A percentile compares a stretch with the other conserved stretches of the same genome.
These are phyloP conservation scores for Fonsecaea erecta DNA, from an alignment of 2,329 filamentous ascomycete species.

Conservation along the genomic window DNA sequence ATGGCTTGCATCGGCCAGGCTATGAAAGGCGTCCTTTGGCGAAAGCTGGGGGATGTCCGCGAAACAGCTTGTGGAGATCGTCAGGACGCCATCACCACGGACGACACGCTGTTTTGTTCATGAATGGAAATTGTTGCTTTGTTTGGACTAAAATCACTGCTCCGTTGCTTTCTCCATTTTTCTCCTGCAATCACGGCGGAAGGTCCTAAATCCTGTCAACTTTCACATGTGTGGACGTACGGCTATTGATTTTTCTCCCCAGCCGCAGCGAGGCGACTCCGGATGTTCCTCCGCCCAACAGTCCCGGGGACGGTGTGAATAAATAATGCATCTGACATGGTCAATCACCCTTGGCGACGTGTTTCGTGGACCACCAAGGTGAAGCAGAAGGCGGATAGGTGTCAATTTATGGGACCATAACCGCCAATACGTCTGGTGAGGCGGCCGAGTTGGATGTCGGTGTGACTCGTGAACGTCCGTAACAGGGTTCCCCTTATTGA, in stretches of 20 bases:
- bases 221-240: conserved; percentile 11
- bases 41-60: conserved; percentile 32
- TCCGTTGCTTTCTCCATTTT: conserved; percentile 10
- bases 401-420: conserved; percentile 25
- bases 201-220: conserved; percentile 4
- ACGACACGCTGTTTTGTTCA: conserved; percentile 6
- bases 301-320: background rate
- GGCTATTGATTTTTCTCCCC: background rate
- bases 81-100: conserved; percentile 10
- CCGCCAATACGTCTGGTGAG: conserved; percentile 19
- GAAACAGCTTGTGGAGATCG: conserved; percentile 21
- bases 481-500: conserved; percentile 28
- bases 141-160: conserved; percentile 45
- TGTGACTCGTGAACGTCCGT: conserved; percentile 24
- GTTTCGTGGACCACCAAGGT: background rate
- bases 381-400: conserved; percentile 18
- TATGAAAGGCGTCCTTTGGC: conserved; percentile 13
- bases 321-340: background rate
- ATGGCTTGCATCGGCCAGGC: conserved; percentile 6
- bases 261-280: background rate
- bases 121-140: conserved; percentile 51
- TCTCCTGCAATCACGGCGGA: background rate
- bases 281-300: background rate
- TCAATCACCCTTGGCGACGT: conserved; percentile 1
- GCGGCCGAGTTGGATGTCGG: conserved; percentile 12